A percentile compares a stretch with the other conserved stretches of the same genome.
Conservation (phyloP, 2,329 filamentous ascomycete species). For the Pezicula radicicola region DNA sequence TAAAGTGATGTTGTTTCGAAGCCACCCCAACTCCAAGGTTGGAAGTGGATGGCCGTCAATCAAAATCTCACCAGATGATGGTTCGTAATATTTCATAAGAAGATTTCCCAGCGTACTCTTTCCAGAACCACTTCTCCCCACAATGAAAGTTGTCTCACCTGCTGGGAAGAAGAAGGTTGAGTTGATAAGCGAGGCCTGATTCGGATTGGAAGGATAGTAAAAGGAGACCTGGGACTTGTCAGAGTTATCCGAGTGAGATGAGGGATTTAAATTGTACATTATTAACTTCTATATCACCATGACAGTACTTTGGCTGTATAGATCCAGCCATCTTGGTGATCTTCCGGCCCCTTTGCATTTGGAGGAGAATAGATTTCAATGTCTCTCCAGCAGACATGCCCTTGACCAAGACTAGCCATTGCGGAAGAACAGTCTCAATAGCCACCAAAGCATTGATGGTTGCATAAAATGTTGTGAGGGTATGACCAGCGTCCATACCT, state of each 20-base stretch:
- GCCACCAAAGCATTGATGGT: conserved; percentile 74
- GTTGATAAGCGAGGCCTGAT: conserved; percentile 54
- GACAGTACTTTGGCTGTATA: conserved; percentile 41
- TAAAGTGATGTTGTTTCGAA: conserved; percentile 73
- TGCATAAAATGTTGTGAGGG: conserved; percentile 84
- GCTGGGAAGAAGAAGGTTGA: conserved; percentile 68
- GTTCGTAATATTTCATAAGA: conserved; percentile 73
- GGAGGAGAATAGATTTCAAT: conserved; percentile 46
- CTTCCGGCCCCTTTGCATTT: conserved; percentile 24
- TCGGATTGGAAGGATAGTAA: conserved; percentile 70
- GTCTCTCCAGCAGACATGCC: conserved; percentile 71
- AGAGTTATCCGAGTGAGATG: background rate
- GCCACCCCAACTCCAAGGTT: conserved; percentile 65
- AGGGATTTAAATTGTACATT: conserved; percentile 48
- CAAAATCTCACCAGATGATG: conserved; percentile 59
- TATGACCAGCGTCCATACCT: conserved; percentile 56
- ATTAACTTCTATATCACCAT: conserved; percentile 66
- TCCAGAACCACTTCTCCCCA: conserved; percentile 85
- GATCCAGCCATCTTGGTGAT: conserved; percentile 28
- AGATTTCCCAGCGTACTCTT: conserved; percentile 88
- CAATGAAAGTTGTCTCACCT: conserved; percentile 73
- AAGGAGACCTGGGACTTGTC: conserved; percentile 64
- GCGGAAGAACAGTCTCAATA: conserved; percentile 70
- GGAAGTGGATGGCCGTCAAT: conserved; percentile 65
- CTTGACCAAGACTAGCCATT: conserved; percentile 75